Evolutionary conservation across 2,329 filamentous ascomycete genomes (phyloP).

Genomic region (Beauveria sp.): DNA sequence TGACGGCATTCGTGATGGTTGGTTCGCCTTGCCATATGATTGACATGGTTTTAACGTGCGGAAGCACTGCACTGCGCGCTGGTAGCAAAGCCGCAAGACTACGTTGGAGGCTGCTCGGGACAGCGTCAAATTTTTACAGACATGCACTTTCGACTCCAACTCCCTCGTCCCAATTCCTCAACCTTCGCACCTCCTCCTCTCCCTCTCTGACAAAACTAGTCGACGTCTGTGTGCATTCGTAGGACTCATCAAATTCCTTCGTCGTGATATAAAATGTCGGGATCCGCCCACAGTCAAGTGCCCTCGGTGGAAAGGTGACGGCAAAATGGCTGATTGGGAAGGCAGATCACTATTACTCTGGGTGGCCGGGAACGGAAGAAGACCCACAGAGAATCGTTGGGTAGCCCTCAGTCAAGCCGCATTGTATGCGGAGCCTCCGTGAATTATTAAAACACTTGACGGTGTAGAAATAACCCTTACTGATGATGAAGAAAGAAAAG

Average conservation of each 20-base stretch:
- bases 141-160: not conserved
- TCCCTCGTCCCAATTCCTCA: not conserved
- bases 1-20: not conserved
- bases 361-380: slow-evolving; percentile 51
- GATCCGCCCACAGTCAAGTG: slow-evolving; percentile 46
- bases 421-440: slow-evolving; percentile 41
- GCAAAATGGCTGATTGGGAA: slow-evolving; percentile 37
- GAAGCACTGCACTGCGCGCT: not conserved
- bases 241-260: not conserved
- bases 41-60: not conserved
- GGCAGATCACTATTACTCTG: slow-evolving; percentile 37
- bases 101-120: not conserved
- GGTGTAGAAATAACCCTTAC: slow-evolving; percentile 41
- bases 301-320: slow-evolving; percentile 26
- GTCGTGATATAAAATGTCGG: slow-evolving; percentile 28
- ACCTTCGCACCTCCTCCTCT: not conserved
- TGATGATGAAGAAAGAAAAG: slow-evolving; percentile 35
- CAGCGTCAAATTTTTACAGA: not conserved
- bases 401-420: slow-evolving; percentile 49
- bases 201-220: not conserved
- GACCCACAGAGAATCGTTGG: slow-evolving; percentile 36
- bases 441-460: slow-evolving; percentile 42
- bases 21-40: not conserved
- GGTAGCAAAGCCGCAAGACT: not conserved
- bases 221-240: not conserved